Conservation (phyloP, 345 rosid species). For the Rubroshorea leprosula region DNA sequence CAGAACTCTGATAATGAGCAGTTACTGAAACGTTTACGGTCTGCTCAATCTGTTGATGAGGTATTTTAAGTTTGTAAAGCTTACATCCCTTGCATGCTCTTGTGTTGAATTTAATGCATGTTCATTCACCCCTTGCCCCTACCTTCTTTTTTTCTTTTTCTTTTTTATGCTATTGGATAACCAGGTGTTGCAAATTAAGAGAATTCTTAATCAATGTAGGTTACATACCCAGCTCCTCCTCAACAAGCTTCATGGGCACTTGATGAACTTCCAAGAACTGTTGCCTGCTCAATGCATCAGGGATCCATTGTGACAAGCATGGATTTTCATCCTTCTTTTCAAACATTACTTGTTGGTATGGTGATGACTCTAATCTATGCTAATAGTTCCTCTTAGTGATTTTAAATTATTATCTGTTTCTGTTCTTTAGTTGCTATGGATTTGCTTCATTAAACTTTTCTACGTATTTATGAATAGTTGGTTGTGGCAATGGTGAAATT, state of each 20-base stretch:
- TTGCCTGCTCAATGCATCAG: constrained; percentile 51
- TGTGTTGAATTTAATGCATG: too few species aligned
- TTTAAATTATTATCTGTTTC: constrained; percentile 2
- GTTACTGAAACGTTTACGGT: constrained; percentile 50
- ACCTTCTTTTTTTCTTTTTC: too few species aligned
- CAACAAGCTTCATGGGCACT: constrained; percentile 47
- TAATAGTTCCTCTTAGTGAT: neutral
- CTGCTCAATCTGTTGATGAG: constrained; percentile 61
- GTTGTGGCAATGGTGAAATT: constrained; percentile 60
- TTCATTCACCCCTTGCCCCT: too few species aligned
- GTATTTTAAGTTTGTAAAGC: constrained; percentile 21
- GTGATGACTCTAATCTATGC: too few species aligned
- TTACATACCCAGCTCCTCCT: constrained; percentile 48
- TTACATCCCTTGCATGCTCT: too few species aligned
- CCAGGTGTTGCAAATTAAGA: neutral
- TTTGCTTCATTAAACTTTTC: constrained; percentile 11
- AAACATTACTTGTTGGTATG: constrained; percentile 57
- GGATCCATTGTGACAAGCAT: constrained; percentile 60
- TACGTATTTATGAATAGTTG: constrained; percentile 35
- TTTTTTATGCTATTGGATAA: constrained; percentile 1
- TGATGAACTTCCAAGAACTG: constrained; percentile 59
- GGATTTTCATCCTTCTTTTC: constrained; percentile 69
- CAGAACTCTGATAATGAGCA: constrained; percentile 56
- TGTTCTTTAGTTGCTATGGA: neutral
- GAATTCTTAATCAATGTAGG: constrained; percentile 27